Percentiles rank a stretch among this genome's conserved stretches.
Evolutionary conservation across 164 flowering plant species (phyloP).

Genomic region (Liquidambar formosana): DNA sequence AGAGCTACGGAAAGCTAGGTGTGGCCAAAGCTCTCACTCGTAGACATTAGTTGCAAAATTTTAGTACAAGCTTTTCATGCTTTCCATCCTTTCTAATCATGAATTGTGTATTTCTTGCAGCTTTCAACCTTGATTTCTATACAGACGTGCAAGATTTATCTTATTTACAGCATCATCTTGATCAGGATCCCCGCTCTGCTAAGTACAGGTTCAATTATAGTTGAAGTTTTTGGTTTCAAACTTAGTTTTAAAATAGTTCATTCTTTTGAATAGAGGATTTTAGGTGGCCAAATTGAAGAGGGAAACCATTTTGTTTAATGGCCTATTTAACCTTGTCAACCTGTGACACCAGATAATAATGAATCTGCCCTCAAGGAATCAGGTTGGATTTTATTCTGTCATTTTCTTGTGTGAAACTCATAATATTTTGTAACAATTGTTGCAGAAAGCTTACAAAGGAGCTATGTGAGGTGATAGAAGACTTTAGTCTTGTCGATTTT

Average conservation of each 20-base stretch:
- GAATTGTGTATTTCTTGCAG: constrained; percentile 37
- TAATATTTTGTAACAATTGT: not conserved
- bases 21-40: constrained; percentile 5
- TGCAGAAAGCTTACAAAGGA: constrained; percentile 88
- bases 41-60: not conserved
- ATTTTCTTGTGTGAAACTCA: no score
- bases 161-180: constrained; percentile 71
- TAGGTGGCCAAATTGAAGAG: no score
- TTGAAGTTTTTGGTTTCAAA: not conserved
- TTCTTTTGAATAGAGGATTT: no score
- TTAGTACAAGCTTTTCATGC: not conserved
- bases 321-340: no score
- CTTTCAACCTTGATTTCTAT: constrained; percentile 87
- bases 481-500: constrained; percentile 71
- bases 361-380: not conserved
- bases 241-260: no score
- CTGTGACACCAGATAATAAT: not conserved
- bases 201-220: constrained; percentile 66
- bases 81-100: not conserved
- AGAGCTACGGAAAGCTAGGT: constrained; percentile 93
- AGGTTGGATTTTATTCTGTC: no score
- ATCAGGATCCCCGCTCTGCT: constrained; percentile 84
- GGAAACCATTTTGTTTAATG: no score
- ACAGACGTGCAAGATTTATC: constrained; percentile 92
- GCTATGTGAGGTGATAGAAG: constrained; percentile 81